Conservation (phyloP, 2,329 filamentous ascomycete genomes). For the Botrytis squamosa region DNA sequence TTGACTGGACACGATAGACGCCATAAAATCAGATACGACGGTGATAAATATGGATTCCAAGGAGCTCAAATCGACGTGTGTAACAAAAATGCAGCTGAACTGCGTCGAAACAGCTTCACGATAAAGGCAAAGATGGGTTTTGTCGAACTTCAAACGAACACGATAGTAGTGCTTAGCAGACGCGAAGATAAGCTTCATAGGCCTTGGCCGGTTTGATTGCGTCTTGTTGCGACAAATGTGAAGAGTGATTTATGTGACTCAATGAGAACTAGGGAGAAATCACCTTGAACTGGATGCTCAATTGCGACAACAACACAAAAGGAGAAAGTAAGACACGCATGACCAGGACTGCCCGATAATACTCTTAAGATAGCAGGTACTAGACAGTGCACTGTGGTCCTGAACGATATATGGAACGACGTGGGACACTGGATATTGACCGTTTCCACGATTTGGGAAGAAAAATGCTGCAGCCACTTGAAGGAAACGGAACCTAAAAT, state of each 20-base stretch:
- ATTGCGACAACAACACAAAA: too few relatives aligned
- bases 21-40: neutral
- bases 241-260: fast-evolving
- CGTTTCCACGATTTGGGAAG: too few relatives aligned
- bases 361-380: neutral
- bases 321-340: neutral
- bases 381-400: neutral
- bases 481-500: fast-evolving
- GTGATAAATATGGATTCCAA: neutral
- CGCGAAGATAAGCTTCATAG: neutral
- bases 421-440: neutral
- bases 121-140: neutral
- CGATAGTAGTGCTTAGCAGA: neutral
- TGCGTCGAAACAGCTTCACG: neutral
- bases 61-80: too few relatives aligned
- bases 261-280: neutral
- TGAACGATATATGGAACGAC: neutral
- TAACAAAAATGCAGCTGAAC: neutral
- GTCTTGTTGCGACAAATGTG: neutral
- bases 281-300: neutral
- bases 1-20: neutral
- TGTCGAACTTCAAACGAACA: neutral
- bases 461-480: too few relatives aligned
- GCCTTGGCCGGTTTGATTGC: fast-evolving
- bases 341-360: neutral